phyloP scores from a whole-genome alignment of 1,284 basidiomycete genomes.

The Naganishia sp. region DNA sequence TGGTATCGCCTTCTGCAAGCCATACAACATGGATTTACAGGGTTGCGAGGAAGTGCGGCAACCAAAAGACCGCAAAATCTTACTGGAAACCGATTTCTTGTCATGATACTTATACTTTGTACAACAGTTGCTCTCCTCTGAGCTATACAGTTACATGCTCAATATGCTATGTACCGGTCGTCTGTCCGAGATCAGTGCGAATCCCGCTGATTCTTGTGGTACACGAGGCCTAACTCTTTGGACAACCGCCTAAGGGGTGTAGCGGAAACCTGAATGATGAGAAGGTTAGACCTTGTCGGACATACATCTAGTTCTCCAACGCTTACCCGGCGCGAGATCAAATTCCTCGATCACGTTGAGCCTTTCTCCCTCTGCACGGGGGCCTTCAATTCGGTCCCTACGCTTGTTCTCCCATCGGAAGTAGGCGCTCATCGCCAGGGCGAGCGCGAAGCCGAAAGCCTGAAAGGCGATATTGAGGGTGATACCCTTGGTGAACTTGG shows the following conservation, averaged over 20 bases:
- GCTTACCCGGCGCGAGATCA: conserved; percentile 44
- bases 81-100: too few species aligned
- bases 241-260: conserved; percentile 15
- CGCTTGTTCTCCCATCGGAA: conserved; percentile 53
- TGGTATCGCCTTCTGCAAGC: too few species aligned
- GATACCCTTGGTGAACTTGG: conserved; percentile 52
- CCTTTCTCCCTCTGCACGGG: conserved; percentile 41
- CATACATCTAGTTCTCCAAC: not conserved
- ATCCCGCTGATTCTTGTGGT: too few species aligned
- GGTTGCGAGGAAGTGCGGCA: too few species aligned
- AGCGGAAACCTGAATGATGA: conserved; percentile 28
- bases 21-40: too few species aligned
- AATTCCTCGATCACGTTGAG: conserved; percentile 43
- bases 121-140: too few species aligned
- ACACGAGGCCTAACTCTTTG: not conserved
- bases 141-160: not conserved
- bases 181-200: too few species aligned
- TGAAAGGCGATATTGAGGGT: conserved; percentile 55
- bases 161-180: too few species aligned
- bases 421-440: conserved; percentile 49
- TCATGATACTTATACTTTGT: too few species aligned
- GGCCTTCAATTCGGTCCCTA: conserved; percentile 52
- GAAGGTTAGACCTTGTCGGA: not conserved
- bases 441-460: conserved; percentile 49
- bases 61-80: too few species aligned